A percentile compares a stretch with the other conserved stretches of the same genome.
Evolutionary conservation across 108 stramenopile genomes (phyloP).

Genomic region (Discostella pseudostelligera): DNA sequence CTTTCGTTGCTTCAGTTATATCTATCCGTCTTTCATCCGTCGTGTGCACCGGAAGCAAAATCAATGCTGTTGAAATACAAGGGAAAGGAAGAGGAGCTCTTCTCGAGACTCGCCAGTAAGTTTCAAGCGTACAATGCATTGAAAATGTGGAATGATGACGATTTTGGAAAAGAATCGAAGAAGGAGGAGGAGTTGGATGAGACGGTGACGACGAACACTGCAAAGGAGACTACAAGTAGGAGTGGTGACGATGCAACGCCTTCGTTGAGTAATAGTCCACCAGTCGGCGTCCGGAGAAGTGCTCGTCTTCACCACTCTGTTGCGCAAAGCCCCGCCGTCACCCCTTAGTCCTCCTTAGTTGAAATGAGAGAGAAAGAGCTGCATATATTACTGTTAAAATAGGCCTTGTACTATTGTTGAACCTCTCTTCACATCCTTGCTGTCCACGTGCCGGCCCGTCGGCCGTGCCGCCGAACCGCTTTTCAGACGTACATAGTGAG

Average conservation of each 20-base stretch:
- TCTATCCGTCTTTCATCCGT: slow-evolving; percentile 21
- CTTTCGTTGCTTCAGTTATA: slow-evolving; percentile 20
- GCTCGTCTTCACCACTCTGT: not conserved
- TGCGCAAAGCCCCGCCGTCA: slow-evolving; percentile 9
- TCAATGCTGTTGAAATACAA: slow-evolving; percentile 13
- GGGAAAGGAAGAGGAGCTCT: slow-evolving; percentile 12
- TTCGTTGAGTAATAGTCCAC: too few relatives aligned
- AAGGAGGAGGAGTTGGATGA: not conserved
- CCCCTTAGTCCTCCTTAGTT: too few relatives aligned
- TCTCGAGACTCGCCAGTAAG: slow-evolving; percentile 9
- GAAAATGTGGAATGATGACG: not conserved
- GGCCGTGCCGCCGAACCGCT: too few relatives aligned
- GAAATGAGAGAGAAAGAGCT: too few relatives aligned
- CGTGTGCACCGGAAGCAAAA: slow-evolving; percentile 1
- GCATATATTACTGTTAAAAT: too few relatives aligned
- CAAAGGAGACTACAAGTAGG: too few relatives aligned
- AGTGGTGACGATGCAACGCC: too few relatives aligned
- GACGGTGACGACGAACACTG: not conserved
- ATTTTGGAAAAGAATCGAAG: slow-evolving; percentile 4
- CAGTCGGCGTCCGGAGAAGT: not conserved
- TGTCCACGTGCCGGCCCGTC: too few relatives aligned
- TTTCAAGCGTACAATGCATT: slow-evolving; percentile 19
- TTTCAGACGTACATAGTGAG: too few relatives aligned
- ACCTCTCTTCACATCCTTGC: too few relatives aligned
- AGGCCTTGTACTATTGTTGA: too few relatives aligned